Evolutionary conservation across 768 basidiomycete genomes (phyloP).

Genomic region (Botryobasidium botryosum): DNA sequence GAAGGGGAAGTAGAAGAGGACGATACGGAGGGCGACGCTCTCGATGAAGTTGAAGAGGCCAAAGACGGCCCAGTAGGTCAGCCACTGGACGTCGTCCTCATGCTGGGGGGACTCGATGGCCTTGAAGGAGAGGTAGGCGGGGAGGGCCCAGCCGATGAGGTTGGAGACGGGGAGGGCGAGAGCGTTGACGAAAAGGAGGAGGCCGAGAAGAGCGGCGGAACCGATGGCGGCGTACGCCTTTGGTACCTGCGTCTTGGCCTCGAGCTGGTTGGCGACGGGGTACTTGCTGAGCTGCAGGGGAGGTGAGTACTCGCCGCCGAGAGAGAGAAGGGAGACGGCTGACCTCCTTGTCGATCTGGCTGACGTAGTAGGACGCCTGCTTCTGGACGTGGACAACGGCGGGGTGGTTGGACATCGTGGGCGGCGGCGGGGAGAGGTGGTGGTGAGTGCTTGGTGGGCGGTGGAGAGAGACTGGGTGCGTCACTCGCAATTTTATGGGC

Average conservation of each 20-base stretch:
- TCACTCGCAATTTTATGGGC: no score
- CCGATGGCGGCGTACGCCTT: conserved; percentile 83
- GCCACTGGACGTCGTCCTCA: conserved; percentile 85
- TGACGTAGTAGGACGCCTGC: conserved; percentile 65
- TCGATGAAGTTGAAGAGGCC: conserved; percentile 89
- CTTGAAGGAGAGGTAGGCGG: conserved; percentile 88
- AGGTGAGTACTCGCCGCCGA: neutral
- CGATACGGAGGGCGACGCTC: conserved; percentile 60
- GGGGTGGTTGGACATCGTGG: conserved; percentile 49
- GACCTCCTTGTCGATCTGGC: conserved; percentile 95
- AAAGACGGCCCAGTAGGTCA: conserved; percentile 95
- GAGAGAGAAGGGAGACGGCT: conserved; percentile 13
- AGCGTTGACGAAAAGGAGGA: conserved; percentile 76
- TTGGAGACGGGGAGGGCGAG: conserved; percentile 88
- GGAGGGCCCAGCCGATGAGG: conserved; percentile 85
- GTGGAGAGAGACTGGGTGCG: no score
- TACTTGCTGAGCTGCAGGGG: conserved; percentile 43
- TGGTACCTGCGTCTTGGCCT: conserved; percentile 82
- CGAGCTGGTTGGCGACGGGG: conserved; percentile 64
- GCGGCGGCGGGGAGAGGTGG: neutral
- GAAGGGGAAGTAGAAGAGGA: conserved; percentile 89
- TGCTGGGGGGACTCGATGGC: conserved; percentile 77
- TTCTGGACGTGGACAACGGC: conserved; percentile 67
- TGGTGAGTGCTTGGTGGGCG: conserved; percentile 4
- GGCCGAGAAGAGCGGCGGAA: conserved; percentile 40